Evolutionary conservation across 495 filamentous ascomycete species (phyloP).

Genomic region (Podospora fimiseda): DNA sequence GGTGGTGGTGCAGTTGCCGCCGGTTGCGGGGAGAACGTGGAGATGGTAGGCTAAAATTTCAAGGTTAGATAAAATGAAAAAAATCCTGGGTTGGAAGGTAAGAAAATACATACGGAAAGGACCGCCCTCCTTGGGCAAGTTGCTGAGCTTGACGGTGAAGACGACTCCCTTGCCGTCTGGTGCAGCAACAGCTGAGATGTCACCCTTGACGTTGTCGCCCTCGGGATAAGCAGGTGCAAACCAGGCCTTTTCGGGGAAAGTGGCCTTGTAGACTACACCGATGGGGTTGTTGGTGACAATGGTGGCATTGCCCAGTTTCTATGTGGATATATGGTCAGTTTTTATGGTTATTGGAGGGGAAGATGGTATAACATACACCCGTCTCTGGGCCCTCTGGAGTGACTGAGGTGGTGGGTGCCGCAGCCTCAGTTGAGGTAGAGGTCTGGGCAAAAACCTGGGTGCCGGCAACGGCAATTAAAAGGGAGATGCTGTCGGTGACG

Average conservation of each 20-base stretch:
- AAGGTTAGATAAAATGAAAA: no score
- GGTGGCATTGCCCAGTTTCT: conserved; percentile 49
- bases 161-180: conserved; percentile 56
- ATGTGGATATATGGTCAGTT: no score
- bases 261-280: conserved; percentile 53
- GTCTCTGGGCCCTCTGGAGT: conserved; percentile 9
- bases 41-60: conserved; percentile 87
- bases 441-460: conserved; percentile 18
- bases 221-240: conserved; percentile 40
- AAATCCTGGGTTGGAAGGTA: neutral
- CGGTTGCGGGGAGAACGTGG: conserved; percentile 60
- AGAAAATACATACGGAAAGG: conserved; percentile 58
- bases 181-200: conserved; percentile 48
- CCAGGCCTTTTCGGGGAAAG: conserved; percentile 48
- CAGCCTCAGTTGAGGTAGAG: conserved; percentile 3
- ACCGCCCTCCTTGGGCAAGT: conserved; percentile 58
- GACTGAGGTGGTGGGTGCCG: conserved; percentile 5
- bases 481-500: conserved; percentile 10
- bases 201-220: conserved; percentile 55
- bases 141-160: conserved; percentile 55
- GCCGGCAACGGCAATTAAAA: conserved; percentile 22
- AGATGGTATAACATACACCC: conserved; percentile 11
- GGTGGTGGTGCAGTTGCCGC: conserved; percentile 74
- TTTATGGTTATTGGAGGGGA: neutral
- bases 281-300: conserved; percentile 56